These are phyloP conservation scores for Boletus rubescentipes DNA, from an alignment of 768 basidiomycete genomes.

Conservation along the genomic window DNA sequence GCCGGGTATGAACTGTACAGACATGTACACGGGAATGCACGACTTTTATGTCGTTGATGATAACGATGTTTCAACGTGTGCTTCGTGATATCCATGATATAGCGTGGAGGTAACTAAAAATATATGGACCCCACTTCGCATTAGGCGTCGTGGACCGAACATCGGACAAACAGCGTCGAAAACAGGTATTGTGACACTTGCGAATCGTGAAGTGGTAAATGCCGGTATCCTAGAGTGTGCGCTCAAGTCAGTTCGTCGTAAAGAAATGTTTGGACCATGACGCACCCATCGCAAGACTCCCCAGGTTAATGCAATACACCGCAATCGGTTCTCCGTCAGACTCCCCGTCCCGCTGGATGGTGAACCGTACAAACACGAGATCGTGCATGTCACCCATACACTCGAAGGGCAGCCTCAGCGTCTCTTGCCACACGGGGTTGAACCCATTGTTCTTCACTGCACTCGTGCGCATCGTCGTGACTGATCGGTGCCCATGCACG, in stretches of 20 bases:
- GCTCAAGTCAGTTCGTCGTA: not conserved
- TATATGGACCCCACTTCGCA: too few relatives aligned
- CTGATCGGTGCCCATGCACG: conserved; percentile 38
- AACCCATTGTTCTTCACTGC: conserved; percentile 86
- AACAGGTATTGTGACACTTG: conserved; percentile 89
- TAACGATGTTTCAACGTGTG: not conserved
- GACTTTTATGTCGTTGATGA: not conserved
- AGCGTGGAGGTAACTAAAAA: not conserved
- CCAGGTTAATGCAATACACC: conserved; percentile 70
- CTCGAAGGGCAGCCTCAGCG: conserved; percentile 68
- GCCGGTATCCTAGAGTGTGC: conserved; percentile 66
- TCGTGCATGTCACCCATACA: conserved; percentile 77
- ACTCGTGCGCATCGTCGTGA: conserved; percentile 56
- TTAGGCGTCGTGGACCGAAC: conserved; percentile 43
- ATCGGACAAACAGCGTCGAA: conserved; percentile 86
- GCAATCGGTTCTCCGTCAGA: conserved; percentile 67
- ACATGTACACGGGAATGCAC: not conserved
- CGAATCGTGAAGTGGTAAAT: conserved; percentile 85
- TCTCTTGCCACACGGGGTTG: conserved; percentile 85
- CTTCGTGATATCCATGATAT: not conserved
- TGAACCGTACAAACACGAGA: conserved; percentile 80
- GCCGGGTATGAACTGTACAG: not conserved
- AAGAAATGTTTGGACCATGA: too few relatives aligned
- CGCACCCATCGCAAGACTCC: conserved; percentile 70
- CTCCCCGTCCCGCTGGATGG: conserved; percentile 63